Evolutionary conservation across 805 yeast genomes (phyloP).

Genomic region (Wickerhamiella musiphila): DNA sequence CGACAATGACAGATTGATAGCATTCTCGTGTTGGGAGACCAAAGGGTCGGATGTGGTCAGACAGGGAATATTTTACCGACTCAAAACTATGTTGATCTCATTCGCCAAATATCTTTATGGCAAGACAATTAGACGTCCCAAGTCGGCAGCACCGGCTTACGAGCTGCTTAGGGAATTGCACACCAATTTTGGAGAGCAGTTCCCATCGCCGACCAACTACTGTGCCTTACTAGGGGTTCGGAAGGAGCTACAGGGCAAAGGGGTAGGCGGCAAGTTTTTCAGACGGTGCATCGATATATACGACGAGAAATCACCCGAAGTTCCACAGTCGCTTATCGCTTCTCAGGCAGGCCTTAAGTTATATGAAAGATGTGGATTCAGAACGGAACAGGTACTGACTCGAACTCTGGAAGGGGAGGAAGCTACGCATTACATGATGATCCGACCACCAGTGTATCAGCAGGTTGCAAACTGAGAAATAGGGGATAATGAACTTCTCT

Average conservation of each 20-base stretch:
- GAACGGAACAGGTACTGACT: background rate
- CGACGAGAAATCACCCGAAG: background rate
- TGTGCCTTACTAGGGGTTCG: background rate
- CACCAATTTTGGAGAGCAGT: too few relatives aligned
- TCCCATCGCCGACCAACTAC: too few relatives aligned
- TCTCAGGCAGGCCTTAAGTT: background rate
- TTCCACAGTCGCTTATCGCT: background rate
- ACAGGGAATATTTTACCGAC: too few relatives aligned
- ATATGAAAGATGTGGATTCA: background rate
- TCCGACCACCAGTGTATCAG: background rate
- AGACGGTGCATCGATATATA: background rate
- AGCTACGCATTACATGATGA: background rate
- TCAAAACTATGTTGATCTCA: too few relatives aligned
- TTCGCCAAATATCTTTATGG: too few relatives aligned
- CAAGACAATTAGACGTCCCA: too few relatives aligned
- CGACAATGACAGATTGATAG: too few relatives aligned
- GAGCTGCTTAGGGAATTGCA: too few relatives aligned
- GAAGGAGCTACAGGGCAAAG: background rate
- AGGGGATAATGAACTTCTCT: background rate
- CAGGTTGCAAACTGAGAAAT: background rate
- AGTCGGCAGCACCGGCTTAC: too few relatives aligned
- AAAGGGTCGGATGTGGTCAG: too few relatives aligned
- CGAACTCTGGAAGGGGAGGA: background rate
- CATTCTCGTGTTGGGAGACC: too few relatives aligned
- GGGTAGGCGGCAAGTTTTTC: conserved; percentile 1